Evolutionary conservation across 257 asterid genomes (phyloP), one percentile per base, ranked within the genome.

Genomic region (Fraxinus pennsylvanica): DNA sequence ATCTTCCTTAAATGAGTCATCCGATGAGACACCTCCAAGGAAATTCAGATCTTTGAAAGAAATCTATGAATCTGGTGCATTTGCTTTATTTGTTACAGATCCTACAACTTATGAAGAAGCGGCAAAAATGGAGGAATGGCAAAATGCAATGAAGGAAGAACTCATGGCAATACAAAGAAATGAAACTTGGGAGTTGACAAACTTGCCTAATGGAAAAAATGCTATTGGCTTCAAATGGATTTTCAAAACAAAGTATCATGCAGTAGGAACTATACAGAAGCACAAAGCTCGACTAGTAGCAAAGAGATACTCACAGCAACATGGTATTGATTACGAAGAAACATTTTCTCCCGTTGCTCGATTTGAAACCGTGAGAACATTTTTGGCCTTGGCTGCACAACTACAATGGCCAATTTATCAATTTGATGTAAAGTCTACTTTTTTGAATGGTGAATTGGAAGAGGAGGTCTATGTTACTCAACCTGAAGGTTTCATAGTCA

Each of bases 261-360:
- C 2, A 4, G 61, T 15, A 15, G 61, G 22, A 13, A 52, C 9
- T 19, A 52, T 52, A 52, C 8, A 15, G 8, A 52, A 9, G 9
- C 22, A 52, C 21, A 52, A 52, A 22, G 8, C 9, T 3, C 9
- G 1, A 52, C n/a, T n/a, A n/a, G n/a, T n/a, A n/a, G n/a, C n/a
- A n/a, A n/a, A n/a, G n/a, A n/a, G n/a, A n/a, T n/a, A n/a, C n/a
- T n/a, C n/a, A n/a, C n/a, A n/a, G n/a, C n/a, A n/a, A n/a, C n/a
- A 47, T 45, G 45, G 68, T 15, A 0, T 47, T 9, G 66, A 27
- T 2, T 73, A n/a, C 29, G 66, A 73, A 0, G 45, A 47, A 15
- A 73, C 4, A 50, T 50, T 73, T 73, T 47, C 76, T 73, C 45
- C 29, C 21, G 30, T 50, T 21, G 68, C 45, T 50, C 38, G 29